These are phyloP conservation scores for Fraxinus angustifolia DNA, from an alignment of 305 asterid species.

Conservation along the genomic window DNA sequence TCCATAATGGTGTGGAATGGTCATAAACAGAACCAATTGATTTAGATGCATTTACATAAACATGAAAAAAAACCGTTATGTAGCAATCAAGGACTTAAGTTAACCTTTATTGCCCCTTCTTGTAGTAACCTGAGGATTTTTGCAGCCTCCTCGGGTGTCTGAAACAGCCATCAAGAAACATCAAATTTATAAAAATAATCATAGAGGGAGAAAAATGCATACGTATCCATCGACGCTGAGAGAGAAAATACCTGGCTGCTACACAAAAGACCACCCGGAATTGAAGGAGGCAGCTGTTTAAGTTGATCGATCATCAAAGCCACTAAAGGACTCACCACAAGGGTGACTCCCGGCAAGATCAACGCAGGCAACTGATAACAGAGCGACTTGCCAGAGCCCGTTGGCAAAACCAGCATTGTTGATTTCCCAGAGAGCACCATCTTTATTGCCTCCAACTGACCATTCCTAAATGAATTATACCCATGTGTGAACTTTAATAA, in stretches of 20 bases:
- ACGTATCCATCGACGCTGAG: neutral
- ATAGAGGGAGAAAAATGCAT: neutral
- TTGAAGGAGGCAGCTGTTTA: constrained; percentile 70
- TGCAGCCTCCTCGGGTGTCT: constrained; percentile 75
- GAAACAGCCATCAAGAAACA: constrained; percentile 28
- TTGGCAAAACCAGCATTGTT: constrained; percentile 85
- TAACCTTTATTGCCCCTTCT: constrained; percentile 78
- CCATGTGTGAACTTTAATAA: constrained; percentile 74
- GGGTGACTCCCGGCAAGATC: constrained; percentile 71
- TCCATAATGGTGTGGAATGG: constrained; percentile 1
- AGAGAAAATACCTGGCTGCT: constrained; percentile 73
- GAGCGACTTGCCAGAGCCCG: constrained; percentile 89
- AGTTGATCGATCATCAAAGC: constrained; percentile 98
- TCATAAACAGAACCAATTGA: neutral
- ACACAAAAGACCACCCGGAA: constrained; percentile 74
- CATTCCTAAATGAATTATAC: constrained; percentile 75
- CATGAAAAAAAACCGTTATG: neutral
- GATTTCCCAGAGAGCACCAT: constrained; percentile 77
- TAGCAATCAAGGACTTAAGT: constrained; percentile 6
- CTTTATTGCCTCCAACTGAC: constrained; percentile 85
- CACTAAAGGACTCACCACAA: constrained; percentile 89
- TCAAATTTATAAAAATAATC: constrained; percentile 17
- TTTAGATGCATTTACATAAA: neutral
- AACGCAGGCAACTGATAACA: constrained; percentile 90
- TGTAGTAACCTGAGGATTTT: constrained; percentile 61